A percentile compares a stretch with the other conserved stretches of the same genome.
Evolutionary conservation across 768 basidiomycete species (phyloP).

Genomic region (Lanmaoa pseudosensibilis): DNA sequence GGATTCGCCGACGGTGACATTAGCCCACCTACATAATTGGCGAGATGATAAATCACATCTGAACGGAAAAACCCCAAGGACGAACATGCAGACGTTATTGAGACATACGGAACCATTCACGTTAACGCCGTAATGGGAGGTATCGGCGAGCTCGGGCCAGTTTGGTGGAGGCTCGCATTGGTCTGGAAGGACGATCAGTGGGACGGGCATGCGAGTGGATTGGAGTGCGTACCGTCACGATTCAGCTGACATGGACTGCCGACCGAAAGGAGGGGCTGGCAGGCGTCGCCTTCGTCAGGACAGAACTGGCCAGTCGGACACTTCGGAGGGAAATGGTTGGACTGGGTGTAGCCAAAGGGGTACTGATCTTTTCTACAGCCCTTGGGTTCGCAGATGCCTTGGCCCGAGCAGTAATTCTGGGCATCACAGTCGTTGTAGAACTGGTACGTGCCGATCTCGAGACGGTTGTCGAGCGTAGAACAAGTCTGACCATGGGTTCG

Average conservation of each 20-base stretch:
- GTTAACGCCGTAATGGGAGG: slow-evolving; percentile 65
- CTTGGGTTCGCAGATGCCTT: slow-evolving; percentile 56
- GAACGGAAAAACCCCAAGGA: slow-evolving; percentile 3
- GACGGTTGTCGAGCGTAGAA: slow-evolving; percentile 56
- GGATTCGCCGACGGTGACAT: slow-evolving; percentile 59
- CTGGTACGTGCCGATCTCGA: slow-evolving; percentile 76
- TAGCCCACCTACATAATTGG: slow-evolving; percentile 70
- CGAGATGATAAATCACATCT: background rate
- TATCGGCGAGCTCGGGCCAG: slow-evolving; percentile 60
- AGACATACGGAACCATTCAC: slow-evolving; percentile 84
- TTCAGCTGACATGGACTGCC: slow-evolving; percentile 79
- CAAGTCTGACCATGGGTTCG: slow-evolving; percentile 48
- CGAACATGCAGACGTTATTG: slow-evolving; percentile 80
- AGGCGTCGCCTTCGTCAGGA: slow-evolving; percentile 77
- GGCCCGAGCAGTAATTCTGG: slow-evolving; percentile 60
- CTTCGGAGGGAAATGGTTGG: slow-evolving; percentile 51
- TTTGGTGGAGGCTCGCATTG: slow-evolving; percentile 74
- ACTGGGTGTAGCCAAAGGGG: slow-evolving; percentile 63
- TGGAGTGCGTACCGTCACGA: slow-evolving; percentile 65
- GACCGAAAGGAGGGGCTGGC: slow-evolving; percentile 58
- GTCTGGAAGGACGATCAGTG: slow-evolving; percentile 46
- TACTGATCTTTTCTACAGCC: slow-evolving; percentile 77
- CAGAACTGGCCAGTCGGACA: slow-evolving; percentile 71
- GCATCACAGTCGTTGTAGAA: slow-evolving; percentile 78
- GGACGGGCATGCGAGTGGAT: background rate